phyloP scores from a whole-genome alignment of 306 rosid species.

The Fragaria vesca region DNA sequence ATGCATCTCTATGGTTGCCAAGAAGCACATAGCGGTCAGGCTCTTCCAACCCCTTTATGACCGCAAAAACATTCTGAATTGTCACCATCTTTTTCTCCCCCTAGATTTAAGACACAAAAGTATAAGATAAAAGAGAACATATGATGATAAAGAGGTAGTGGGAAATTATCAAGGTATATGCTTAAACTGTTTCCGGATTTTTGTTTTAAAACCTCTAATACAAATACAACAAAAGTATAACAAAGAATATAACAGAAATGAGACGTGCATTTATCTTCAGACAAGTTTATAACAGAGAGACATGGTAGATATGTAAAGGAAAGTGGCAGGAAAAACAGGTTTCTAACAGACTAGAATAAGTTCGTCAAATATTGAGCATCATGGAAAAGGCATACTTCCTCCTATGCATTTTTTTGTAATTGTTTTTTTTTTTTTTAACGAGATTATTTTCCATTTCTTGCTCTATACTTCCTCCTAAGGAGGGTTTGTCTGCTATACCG shows the following conservation, averaged over 20 bases:
- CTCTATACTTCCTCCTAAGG: not conserved
- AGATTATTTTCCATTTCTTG: not conserved
- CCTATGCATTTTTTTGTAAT: not conserved
- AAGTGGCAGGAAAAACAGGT: not conserved
- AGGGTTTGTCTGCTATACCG: no score
- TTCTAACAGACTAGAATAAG: conserved; percentile 9
- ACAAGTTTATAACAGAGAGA: not conserved
- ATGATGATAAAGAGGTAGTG: not conserved
- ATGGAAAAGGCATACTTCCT: not conserved
- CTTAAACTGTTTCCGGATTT: not conserved
- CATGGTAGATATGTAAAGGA: conserved; percentile 4
- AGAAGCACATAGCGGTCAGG: conserved; percentile 89
- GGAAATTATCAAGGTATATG: conserved; percentile 1
- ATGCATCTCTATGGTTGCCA: conserved; percentile 98
- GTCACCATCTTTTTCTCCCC: conserved; percentile 73
- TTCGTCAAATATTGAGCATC: not conserved
- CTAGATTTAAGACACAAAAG: conserved; percentile 34
- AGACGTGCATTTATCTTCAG: not conserved
- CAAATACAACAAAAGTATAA: not conserved
- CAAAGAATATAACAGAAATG: not conserved
- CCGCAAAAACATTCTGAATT: conserved; percentile 75
- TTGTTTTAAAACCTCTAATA: not conserved
- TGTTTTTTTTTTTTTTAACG: not conserved
- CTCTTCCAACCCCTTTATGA: conserved; percentile 78
- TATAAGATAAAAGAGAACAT: not conserved